Evolutionary conservation across 23 red algal genomes (phyloP).

Genomic region (Chondrus crispus): DNA sequence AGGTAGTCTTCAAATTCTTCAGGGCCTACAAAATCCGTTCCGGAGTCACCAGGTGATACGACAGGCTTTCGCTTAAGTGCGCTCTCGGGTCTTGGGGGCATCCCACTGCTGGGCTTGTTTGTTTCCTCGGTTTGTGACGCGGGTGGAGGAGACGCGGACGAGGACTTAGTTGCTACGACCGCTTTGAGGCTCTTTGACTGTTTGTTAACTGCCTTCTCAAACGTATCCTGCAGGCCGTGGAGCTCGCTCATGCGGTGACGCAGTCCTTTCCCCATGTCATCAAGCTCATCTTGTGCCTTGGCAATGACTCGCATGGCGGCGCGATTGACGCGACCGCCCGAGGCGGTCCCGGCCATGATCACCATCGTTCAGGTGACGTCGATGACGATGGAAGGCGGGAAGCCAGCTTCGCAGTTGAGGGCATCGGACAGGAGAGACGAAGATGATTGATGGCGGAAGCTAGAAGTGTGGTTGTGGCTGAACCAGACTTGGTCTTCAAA

Average conservation of each 20-base stretch:
- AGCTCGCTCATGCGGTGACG: constrained; percentile 20
- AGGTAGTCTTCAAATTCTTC: neutral
- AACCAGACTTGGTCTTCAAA: neutral
- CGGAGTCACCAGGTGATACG: neutral
- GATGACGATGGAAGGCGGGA: neutral
- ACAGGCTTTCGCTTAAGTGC: neutral
- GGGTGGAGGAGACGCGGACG: neutral
- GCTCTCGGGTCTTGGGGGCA: neutral
- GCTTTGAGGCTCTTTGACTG: constrained; percentile 41
- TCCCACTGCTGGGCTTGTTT: neutral
- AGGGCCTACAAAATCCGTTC: neutral
- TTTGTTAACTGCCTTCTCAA: constrained; percentile 61
- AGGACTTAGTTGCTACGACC: neutral
- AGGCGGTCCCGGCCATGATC: constrained; percentile 17
- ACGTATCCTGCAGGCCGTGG: constrained; percentile 58
- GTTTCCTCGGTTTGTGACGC: neutral
- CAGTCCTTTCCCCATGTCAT: constrained; percentile 24
- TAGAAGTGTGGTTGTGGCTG: neutral
- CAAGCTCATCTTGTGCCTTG: constrained; percentile 42
- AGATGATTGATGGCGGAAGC: neutral
- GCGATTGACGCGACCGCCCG: neutral
- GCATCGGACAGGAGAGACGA: neutral
- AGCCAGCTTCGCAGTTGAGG: neutral
- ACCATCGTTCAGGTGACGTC: constrained; percentile 14
- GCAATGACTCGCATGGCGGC: constrained; percentile 1